Conservation (phyloP, 2,329 filamentous ascomycete species). For the Trichoderma harzianum region DNA sequence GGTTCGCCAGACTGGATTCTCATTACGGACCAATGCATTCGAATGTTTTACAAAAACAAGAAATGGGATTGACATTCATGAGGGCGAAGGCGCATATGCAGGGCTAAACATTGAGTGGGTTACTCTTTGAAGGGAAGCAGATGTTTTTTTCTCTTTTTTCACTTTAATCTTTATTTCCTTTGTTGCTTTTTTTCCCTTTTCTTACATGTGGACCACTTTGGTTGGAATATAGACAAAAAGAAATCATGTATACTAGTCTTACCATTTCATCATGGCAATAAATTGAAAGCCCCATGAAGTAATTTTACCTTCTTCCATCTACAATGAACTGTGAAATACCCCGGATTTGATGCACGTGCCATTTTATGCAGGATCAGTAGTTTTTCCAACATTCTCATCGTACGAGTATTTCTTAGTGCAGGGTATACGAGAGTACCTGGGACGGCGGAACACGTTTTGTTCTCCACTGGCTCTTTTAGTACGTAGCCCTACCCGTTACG, state of each 20-base stretch:
- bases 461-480: neutral
- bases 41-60: neutral
- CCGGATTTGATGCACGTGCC: neutral
- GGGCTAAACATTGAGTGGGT: neutral
- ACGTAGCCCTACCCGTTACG: neutral
- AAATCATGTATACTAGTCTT: neutral
- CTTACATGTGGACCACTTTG: neutral
- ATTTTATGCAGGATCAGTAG: neutral
- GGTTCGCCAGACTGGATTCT: constrained; percentile 11
- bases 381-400: neutral
- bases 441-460: neutral
- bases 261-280: neutral
- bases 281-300: neutral
- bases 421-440: neutral
- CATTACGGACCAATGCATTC: constrained; percentile 2
- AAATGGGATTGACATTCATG: neutral
- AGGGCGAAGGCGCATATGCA: constrained; percentile 1
- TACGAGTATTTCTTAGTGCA: neutral
- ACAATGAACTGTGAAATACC: neutral
- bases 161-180: neutral
- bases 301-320: neutral
- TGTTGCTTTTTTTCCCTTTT: neutral
- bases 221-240: constrained; percentile 11
- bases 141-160: neutral
- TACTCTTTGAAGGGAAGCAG: neutral